These are phyloP conservation scores for Anthracocystis setariae DNA, from an alignment of 1,284 basidiomycete genomes.

Conservation along the genomic window DNA sequence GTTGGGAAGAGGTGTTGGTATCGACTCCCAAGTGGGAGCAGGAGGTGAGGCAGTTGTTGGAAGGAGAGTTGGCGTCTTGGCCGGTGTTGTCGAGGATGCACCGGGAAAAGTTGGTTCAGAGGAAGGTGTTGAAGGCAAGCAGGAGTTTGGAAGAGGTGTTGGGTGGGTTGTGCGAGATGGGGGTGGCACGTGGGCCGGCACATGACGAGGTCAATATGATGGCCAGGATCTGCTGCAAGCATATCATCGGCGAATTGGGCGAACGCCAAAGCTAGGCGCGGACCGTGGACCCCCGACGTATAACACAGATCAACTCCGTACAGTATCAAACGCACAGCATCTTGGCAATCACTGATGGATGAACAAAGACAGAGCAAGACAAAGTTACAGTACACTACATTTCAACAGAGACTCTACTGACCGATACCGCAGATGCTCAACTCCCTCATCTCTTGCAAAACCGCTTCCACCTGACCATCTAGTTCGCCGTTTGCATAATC, in stretches of 20 bases:
- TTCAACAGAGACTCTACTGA: conserved; percentile 37
- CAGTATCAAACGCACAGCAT: not conserved
- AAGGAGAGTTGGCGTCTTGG: not conserved
- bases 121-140: conserved; percentile 13
- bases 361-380: not conserved
- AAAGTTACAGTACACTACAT: not conserved
- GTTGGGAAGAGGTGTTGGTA: conserved; percentile 17
- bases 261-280: conserved; percentile 10
- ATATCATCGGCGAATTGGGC: conserved; percentile 24
- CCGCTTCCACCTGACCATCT: conserved; percentile 93
- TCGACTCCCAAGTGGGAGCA: conserved; percentile 3
- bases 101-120: conserved; percentile 6
- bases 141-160: conserved; percentile 19
- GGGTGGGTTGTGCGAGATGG: conserved; percentile 21
- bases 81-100: conserved; percentile 3
- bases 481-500: conserved; percentile 97
- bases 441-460: conserved; percentile 94
- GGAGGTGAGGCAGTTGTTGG: conserved; percentile 4
- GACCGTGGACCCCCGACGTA: too few species aligned
- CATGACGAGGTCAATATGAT: conserved; percentile 14
- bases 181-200: conserved; percentile 2
- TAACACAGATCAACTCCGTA: too few species aligned
- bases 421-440: conserved; percentile 76
- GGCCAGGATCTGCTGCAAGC: conserved; percentile 37
- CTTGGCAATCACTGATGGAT: not conserved